A percentile compares a stretch with the other conserved stretches of the same genome.
These are phyloP conservation scores for Populus davidiana DNA, from an alignment of 345 rosid species.

Conservation along the genomic window DNA sequence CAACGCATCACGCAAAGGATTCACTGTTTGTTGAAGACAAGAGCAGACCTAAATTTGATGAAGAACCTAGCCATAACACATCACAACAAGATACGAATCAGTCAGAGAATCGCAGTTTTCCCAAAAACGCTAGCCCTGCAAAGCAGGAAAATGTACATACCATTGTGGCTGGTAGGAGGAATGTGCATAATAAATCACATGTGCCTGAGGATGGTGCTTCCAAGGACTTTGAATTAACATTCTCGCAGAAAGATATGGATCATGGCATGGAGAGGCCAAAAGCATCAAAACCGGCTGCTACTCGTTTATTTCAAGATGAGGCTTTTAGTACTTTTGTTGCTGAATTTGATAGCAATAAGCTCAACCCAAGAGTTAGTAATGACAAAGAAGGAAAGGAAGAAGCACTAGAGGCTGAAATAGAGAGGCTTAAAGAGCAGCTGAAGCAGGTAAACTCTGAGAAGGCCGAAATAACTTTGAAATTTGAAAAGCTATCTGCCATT, in stretches of 20 bases:
- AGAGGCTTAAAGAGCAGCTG: conserved; percentile 69
- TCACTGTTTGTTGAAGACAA: conserved; percentile 51
- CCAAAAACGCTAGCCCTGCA: conserved; percentile 40
- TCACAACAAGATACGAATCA: conserved; percentile 42
- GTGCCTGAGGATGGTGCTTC: conserved; percentile 37
- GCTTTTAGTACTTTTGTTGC: conserved; percentile 75
- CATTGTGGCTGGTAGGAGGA: conserved; percentile 32
- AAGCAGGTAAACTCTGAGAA: conserved; percentile 69
- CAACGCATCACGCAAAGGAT: conserved; percentile 69
- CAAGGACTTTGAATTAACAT: conserved; percentile 51
- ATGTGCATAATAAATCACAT: conserved; percentile 29
- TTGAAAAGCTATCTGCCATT: conserved; percentile 88
- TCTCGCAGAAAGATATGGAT: conserved; percentile 40
- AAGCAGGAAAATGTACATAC: conserved; percentile 45
- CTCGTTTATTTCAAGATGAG: conserved; percentile 45
- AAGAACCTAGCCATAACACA: conserved; percentile 44
- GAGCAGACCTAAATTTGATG: conserved; percentile 57
- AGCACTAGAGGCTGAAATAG: conserved; percentile 62
- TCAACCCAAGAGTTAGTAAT: conserved; percentile 34
- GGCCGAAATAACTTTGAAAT: conserved; percentile 70
- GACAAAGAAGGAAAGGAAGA: conserved; percentile 45
- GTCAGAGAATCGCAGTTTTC: conserved; percentile 37
- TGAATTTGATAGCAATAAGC: conserved; percentile 74
- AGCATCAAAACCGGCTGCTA: conserved; percentile 40
- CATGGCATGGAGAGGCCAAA: conserved; percentile 41